Conservation (phyloP, 768 basidiomycete species). For the Kwoniella mangroviensis region DNA sequence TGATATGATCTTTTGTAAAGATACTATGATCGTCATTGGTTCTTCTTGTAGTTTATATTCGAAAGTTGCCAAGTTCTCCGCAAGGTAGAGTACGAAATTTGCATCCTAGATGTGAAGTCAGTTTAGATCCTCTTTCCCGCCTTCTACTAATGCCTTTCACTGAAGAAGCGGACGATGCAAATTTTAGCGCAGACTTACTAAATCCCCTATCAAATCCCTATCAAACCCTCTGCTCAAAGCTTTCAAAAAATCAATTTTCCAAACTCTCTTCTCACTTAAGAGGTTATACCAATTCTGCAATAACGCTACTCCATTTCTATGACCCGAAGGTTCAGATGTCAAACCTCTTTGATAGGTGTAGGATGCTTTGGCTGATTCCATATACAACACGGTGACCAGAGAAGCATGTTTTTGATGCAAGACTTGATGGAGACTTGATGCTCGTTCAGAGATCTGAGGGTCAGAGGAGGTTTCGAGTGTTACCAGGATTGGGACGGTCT, state of each 20-base stretch:
- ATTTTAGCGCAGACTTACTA: constrained; percentile 1
- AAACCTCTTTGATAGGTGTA: constrained; percentile 77
- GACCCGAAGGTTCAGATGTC: constrained; percentile 49
- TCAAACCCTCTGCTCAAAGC: constrained; percentile 82
- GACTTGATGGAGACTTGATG: constrained; percentile 76
- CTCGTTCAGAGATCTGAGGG: constrained; percentile 69
- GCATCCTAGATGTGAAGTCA: constrained; percentile 64
- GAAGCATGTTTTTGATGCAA: constrained; percentile 88
- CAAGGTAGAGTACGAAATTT: constrained; percentile 86
- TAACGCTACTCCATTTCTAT: constrained; percentile 71
- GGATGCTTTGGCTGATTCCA: constrained; percentile 76
- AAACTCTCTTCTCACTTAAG: constrained; percentile 84
- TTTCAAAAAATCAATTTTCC: constrained; percentile 85
- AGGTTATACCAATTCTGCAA: constrained; percentile 89
- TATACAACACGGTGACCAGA: constrained; percentile 81
- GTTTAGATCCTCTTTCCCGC: neutral
- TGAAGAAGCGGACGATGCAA: neutral
- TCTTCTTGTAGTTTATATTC: constrained; percentile 98
- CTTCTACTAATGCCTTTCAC: too few relatives aligned
- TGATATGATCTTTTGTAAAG: constrained; percentile 48
- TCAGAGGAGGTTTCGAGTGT: constrained; percentile 86
- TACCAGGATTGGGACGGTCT: constrained; percentile 90
- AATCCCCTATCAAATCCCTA: constrained; percentile 60
- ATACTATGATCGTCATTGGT: constrained; percentile 79
- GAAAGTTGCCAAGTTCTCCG: constrained; percentile 87